These are phyloP conservation scores for Fraxinus excelsior DNA, from an alignment of 257 asterid genomes.

Conservation along the genomic window DNA sequence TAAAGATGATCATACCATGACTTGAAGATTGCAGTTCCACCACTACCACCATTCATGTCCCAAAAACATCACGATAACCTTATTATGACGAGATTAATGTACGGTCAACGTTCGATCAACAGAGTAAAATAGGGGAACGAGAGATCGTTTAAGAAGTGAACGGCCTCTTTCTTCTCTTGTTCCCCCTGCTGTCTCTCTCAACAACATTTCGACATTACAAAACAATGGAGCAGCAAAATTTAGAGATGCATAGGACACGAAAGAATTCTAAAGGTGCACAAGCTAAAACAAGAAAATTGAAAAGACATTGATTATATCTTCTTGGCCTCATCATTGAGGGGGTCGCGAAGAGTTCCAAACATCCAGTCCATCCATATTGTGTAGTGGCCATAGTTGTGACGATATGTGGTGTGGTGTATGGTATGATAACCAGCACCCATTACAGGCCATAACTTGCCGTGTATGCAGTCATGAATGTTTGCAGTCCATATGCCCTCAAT, in stretches of 20 bases:
- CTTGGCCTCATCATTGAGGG: constrained; percentile 67
- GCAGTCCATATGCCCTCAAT: constrained; percentile 93
- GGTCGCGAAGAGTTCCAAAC: constrained; percentile 95
- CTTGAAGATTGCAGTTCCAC: background rate
- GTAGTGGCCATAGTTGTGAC: constrained; percentile 94
- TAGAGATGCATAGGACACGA: constrained; percentile 18
- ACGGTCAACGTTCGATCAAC: background rate
- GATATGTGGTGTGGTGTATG: constrained; percentile 96
- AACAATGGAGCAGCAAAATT: constrained; percentile 17
- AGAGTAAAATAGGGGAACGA: constrained; percentile 10
- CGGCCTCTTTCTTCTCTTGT: background rate
- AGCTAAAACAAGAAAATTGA: background rate
- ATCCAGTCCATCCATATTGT: constrained; percentile 99
- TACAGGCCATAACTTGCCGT: constrained; percentile 86
- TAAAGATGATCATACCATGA: background rate
- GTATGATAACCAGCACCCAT: constrained; percentile 99
- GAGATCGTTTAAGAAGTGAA: constrained; percentile 1
- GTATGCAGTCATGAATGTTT: constrained; percentile 90
- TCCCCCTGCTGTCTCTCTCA: background rate
- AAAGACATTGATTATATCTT: constrained; percentile 35
- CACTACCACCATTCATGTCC: background rate
- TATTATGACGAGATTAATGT: background rate
- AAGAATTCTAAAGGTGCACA: constrained; percentile 11
- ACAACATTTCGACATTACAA: background rate
- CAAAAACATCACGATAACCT: background rate